Conservation (phyloP, 306 rosid species). For the Glycine soja region DNA sequence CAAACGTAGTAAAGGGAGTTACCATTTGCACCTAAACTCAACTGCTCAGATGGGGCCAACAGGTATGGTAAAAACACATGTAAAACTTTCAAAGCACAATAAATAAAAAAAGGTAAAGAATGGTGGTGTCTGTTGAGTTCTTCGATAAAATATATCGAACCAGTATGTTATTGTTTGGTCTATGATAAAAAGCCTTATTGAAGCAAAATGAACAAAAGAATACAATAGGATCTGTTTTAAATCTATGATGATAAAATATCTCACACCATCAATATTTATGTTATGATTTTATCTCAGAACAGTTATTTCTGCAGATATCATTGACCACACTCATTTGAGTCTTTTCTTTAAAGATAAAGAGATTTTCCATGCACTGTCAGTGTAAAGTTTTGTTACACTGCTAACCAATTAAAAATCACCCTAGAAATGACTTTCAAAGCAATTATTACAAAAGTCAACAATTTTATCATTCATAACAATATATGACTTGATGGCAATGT, state of each 20-base stretch:
- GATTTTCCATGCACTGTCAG: not conserved
- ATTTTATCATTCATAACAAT: not conserved
- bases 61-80: not conserved
- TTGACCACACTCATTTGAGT: not conserved
- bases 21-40: conserved; percentile 14
- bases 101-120: not conserved
- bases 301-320: not conserved
- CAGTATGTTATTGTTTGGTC: not conserved
- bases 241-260: not conserved
- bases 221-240: not conserved
- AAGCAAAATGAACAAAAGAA: not conserved
- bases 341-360: not conserved
- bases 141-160: not conserved
- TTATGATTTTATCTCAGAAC: conserved; percentile 2
- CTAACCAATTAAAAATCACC: not conserved
- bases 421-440: not conserved
- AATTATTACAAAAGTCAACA: not conserved
- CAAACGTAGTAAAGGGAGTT: not conserved
- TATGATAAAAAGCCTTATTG: not conserved
- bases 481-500: not conserved
- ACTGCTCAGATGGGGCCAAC: not conserved
- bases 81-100: not conserved
- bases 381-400: not conserved
- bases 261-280: conserved; percentile 25
- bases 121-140: not conserved